Base-by-base conservation (phyloP, 305 asterid genomes). In the Petunia hybrid region DNA sequence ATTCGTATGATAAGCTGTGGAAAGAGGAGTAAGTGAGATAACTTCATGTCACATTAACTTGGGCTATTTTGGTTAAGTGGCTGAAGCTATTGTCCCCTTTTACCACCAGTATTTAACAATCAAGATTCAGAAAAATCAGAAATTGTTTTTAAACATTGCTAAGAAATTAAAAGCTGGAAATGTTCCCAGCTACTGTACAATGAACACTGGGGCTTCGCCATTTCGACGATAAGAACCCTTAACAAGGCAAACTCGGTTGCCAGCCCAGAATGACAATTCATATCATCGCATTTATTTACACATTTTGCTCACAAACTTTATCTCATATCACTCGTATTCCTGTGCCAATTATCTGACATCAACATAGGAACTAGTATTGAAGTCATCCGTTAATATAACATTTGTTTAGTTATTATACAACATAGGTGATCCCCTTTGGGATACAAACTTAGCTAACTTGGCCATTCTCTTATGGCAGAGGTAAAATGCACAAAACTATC, bases 401-500 rank as follows among this genome's bases (percentile, higher is more conserved):
- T 5, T 22, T 46, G 43, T 31, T 70, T 70, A 70, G 78, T 12
- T 73, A 73, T 73, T 73, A 73, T 45, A 35, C 6, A 48, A 36
- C 62, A 73, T 9, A 3, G 46, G 45, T 73, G 78, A 46, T 71
- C 61, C 36, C 60, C 60, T 46, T 12, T 2, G 77, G 36, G 60
- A 70, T 46, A 46, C 41, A 5, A 22, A 60, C 22, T 46, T 35
- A 12, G 68, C 35, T 12, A 71, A 71, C 61, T 71, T 71, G 62
- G 78, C 78, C 77, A 46, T 71, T 71, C 35, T 71, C 10, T 12
- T 71, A 35, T 71, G 62, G 35, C 62, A 71, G 48, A 71, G 31
- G 12, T 12, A 71, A 5, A 71, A 71, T 1, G 51, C 7, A 48
- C 31, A 31, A 71, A 71, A 48, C 77, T 71, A 71, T 71, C 77